A percentile compares a stretch with the other conserved stretches of the same genome.
Evolutionary conservation across 2,329 filamentous ascomycete species (phyloP).

Genomic region (Sporothrix luriei): DNA sequence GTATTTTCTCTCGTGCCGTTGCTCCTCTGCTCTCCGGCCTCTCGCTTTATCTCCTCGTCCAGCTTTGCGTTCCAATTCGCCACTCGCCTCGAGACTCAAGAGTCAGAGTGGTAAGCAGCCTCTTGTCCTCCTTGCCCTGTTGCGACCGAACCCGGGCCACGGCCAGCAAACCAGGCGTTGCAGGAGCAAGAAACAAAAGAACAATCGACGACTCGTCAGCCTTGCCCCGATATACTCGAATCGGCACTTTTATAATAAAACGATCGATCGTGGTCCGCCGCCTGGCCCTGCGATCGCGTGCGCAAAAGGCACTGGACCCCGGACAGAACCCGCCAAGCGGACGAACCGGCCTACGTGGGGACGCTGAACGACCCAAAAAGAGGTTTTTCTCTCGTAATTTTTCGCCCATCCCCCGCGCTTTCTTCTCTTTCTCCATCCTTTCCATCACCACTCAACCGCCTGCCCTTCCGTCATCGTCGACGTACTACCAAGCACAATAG

Average conservation of each 20-base stretch:
- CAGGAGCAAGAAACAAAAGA: neutral
- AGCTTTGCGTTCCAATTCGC: neutral
- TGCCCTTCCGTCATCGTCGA: neutral
- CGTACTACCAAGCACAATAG: neutral
- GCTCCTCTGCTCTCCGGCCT: conserved; percentile 20
- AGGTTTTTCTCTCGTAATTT: conserved; percentile 37
- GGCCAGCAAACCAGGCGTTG: neutral
- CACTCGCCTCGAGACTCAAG: neutral
- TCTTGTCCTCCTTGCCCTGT: conserved; percentile 6
- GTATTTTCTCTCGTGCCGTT: conserved; percentile 17
- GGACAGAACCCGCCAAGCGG: conserved; percentile 29
- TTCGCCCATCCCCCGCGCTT: conserved; percentile 32
- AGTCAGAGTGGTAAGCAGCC: neutral
- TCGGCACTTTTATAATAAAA: neutral
- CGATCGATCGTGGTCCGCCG: neutral
- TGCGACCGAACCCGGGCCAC: conserved; percentile 13
- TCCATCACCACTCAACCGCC: conserved; percentile 25
- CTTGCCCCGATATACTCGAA: neutral
- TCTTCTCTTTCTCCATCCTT: conserved; percentile 28
- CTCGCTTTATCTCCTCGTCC: conserved; percentile 18
- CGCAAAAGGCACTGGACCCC: conserved; percentile 26
- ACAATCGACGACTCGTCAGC: neutral
- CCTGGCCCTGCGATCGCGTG: conserved; percentile 28
- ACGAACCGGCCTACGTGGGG: conserved; percentile 33
- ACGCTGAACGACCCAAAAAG: conserved; percentile 30